These are phyloP conservation scores for Starmerella sp. DNA, from an alignment of 805 yeast genomes.

Conservation along the genomic window DNA sequence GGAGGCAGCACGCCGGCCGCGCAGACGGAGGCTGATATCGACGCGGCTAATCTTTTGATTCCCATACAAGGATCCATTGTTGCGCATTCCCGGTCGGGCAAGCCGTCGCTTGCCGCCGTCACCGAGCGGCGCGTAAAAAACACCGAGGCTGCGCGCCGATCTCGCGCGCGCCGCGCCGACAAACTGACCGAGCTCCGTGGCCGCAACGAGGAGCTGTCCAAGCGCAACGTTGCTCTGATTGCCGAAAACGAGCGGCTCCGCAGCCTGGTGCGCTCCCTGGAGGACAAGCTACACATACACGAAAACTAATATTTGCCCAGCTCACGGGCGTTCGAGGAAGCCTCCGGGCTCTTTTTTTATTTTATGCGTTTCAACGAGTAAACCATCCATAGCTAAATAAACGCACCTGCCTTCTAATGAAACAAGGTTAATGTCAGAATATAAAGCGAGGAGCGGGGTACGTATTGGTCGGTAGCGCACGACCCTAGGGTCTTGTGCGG, in stretches of 20 bases:
- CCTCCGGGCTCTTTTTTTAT: too few relatives aligned
- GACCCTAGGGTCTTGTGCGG: too few relatives aligned
- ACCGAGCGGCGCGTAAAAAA: slow-evolving; percentile 61
- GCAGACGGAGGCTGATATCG: neutral
- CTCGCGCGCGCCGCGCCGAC: slow-evolving; percentile 56
- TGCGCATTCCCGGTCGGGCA: slow-evolving; percentile 15
- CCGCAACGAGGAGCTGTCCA: slow-evolving; percentile 7
- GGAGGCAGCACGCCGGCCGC: neutral
- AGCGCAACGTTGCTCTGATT: slow-evolving; percentile 3
- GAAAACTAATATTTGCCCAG: neutral
- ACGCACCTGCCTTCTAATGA: too few relatives aligned
- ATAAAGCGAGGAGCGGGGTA: too few relatives aligned
- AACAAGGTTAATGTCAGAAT: too few relatives aligned
- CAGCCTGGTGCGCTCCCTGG: slow-evolving; percentile 5
- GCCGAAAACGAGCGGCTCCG: slow-evolving; percentile 10
- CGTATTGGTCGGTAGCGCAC: too few relatives aligned
- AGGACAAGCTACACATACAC: neutral
- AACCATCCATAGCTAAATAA: too few relatives aligned
- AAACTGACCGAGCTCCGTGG: slow-evolving; percentile 9
- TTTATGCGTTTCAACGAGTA: too few relatives aligned
- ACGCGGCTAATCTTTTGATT: slow-evolving; percentile 2
- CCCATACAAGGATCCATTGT: slow-evolving; percentile 15
- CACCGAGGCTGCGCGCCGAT: slow-evolving; percentile 87
- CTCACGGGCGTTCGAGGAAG: too few relatives aligned
- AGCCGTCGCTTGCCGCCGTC: slow-evolving; percentile 11